Percentiles rank a stretch among this genome's conserved stretches.
Evolutionary conservation across 495 filamentous ascomycete genomes (phyloP).

Genomic region (Lasiosphaeria ovina): DNA sequence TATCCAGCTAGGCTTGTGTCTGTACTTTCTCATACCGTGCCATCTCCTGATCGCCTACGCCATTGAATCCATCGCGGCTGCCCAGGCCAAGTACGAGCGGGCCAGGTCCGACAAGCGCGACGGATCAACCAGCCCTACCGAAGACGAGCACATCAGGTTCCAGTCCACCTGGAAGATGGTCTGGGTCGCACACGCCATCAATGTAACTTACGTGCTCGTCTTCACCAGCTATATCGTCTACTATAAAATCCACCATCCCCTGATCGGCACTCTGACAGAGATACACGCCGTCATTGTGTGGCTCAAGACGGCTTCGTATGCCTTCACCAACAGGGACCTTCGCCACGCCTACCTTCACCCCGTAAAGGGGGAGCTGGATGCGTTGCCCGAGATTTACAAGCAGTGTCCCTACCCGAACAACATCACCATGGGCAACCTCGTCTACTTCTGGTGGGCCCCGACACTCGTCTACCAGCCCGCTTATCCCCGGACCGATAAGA

Average conservation of each 20-base stretch:
- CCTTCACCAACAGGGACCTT: slow-evolving; percentile 93
- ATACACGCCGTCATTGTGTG: slow-evolving; percentile 93
- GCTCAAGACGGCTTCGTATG: slow-evolving; percentile 93
- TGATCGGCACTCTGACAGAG: slow-evolving; percentile 88
- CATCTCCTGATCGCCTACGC: slow-evolving; percentile 86
- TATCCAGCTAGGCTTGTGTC: slow-evolving; percentile 65
- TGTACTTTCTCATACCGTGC: slow-evolving; percentile 83
- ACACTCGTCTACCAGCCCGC: slow-evolving; percentile 96
- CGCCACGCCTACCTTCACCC: slow-evolving; percentile 82
- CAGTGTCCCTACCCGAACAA: slow-evolving; percentile 87
- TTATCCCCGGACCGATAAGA: slow-evolving; percentile 75
- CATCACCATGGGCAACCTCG: slow-evolving; percentile 79
- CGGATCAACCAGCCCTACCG: slow-evolving; percentile 48
- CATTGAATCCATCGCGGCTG: slow-evolving; percentile 78
- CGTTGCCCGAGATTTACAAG: slow-evolving; percentile 75
- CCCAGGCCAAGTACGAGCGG: slow-evolving; percentile 65
- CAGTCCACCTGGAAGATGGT: slow-evolving; percentile 74
- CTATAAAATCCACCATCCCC: slow-evolving; percentile 82
- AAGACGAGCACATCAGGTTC: slow-evolving; percentile 59
- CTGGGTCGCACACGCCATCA: slow-evolving; percentile 73
- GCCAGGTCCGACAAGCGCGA: slow-evolving; percentile 57
- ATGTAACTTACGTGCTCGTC: slow-evolving; percentile 74
- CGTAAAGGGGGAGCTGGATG: slow-evolving; percentile 51
- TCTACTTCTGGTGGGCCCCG: slow-evolving; percentile 96
- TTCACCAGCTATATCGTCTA: slow-evolving; percentile 86